Percentiles rank a stretch among this genome's conserved stretches.
Conservation (phyloP, 805 yeast genomes). For the Yamadazyma endophytica region DNA sequence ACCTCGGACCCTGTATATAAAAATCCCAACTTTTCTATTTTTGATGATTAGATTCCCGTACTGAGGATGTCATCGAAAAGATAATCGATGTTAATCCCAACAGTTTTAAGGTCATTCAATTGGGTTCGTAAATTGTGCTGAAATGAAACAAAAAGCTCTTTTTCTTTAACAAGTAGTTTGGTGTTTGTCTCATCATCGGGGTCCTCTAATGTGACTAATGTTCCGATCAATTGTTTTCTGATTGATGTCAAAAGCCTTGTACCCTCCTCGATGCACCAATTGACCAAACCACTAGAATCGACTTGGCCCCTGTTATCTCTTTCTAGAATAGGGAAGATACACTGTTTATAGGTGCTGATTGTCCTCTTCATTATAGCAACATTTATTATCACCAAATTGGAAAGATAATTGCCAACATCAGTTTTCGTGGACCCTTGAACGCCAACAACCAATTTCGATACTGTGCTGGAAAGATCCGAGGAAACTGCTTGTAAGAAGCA, state of each 20-base stretch:
- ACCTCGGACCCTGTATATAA: too few species aligned
- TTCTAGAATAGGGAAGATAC: slow-evolving; percentile 41
- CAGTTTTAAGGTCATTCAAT: slow-evolving; percentile 54
- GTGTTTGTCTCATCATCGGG: slow-evolving; percentile 10
- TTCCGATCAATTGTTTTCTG: slow-evolving; percentile 64
- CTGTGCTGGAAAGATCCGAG: slow-evolving; percentile 24
- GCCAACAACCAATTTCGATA: slow-evolving; percentile 30
- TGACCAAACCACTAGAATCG: slow-evolving; percentile 59
- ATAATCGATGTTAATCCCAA: slow-evolving; percentile 74
- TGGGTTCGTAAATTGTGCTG: slow-evolving; percentile 54
- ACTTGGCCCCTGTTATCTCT: slow-evolving; percentile 22
- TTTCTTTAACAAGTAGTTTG: slow-evolving; percentile 32
- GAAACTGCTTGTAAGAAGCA: slow-evolving; percentile 34
- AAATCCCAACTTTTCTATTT: too few species aligned
- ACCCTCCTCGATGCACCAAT: slow-evolving; percentile 71
- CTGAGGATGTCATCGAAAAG: slow-evolving; percentile 45
- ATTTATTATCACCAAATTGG: slow-evolving; percentile 35
- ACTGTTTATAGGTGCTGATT: slow-evolving; percentile 46
- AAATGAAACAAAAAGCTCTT: slow-evolving; percentile 47
- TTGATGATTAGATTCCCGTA: too few species aligned
- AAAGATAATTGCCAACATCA: slow-evolving; percentile 37
- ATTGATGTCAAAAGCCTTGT: slow-evolving; percentile 55
- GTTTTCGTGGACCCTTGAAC: slow-evolving; percentile 42
- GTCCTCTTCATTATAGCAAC: slow-evolving; percentile 51
- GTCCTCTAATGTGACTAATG: slow-evolving; percentile 39